Conservation (phyloP, 2,329 filamentous ascomycete genomes). For the Cryphonectria parasitica region DNA sequence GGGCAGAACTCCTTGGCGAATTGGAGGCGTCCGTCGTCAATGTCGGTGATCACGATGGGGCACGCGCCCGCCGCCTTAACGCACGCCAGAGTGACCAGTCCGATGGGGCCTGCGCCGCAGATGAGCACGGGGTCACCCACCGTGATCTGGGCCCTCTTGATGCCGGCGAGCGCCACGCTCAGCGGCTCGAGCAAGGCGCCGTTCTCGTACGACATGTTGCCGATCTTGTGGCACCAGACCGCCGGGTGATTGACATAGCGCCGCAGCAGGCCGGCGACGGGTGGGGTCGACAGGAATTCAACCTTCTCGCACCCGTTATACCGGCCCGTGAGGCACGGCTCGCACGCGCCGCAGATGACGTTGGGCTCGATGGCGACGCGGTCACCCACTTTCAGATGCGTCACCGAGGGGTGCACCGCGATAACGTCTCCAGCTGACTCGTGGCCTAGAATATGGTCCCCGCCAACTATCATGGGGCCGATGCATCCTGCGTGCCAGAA, state of each 20-base stretch:
- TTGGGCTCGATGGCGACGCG: slow-evolving; percentile 94
- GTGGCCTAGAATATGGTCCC: slow-evolving; percentile 90
- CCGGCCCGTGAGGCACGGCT: slow-evolving; percentile 86
- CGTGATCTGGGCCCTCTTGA: slow-evolving; percentile 79
- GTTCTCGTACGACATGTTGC: slow-evolving; percentile 87
- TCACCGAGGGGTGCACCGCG: slow-evolving; percentile 81
- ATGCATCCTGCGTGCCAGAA: slow-evolving; percentile 98
- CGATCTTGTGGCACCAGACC: slow-evolving; percentile 95
- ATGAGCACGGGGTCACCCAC: slow-evolving; percentile 88
- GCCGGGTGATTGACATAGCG: slow-evolving; percentile 95
- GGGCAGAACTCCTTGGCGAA: slow-evolving; percentile 87
- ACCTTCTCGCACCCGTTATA: slow-evolving; percentile 95
- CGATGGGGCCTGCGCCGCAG: slow-evolving; percentile 93
- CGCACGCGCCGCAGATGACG: slow-evolving; percentile 87
- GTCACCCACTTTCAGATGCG: slow-evolving; percentile 78
- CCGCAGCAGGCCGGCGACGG: slow-evolving; percentile 82
- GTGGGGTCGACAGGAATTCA: slow-evolving; percentile 87
- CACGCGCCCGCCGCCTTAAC: slow-evolving; percentile 84
- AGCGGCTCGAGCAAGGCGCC: slow-evolving; percentile 90
- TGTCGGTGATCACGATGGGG: slow-evolving; percentile 92
- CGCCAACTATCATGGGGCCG: slow-evolving; percentile 90
- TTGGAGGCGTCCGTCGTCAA: slow-evolving; percentile 80
- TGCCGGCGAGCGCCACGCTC: slow-evolving; percentile 83
- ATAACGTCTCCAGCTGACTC: slow-evolving; percentile 87
- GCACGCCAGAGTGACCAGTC: slow-evolving; percentile 85